Conservation (phyloP, 495 filamentous ascomycete species). For the Tuber indicum region DNA sequence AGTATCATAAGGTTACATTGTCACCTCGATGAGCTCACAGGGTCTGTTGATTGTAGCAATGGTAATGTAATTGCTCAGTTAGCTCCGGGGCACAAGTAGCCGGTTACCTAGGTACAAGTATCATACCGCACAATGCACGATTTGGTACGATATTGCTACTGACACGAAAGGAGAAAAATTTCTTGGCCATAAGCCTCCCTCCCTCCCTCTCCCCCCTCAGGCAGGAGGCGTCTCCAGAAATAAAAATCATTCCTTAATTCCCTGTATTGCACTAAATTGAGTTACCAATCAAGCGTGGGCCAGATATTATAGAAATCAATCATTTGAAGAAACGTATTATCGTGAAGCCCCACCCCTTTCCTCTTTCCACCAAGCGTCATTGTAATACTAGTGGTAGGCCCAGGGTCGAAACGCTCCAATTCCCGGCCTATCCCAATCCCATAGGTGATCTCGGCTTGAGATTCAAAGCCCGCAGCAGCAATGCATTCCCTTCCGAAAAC, state of each 20-base stretch:
- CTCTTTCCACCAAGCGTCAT: background rate
- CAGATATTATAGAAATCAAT: background rate
- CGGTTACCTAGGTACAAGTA: background rate
- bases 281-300: no score
- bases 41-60: background rate
- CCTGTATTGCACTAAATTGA: background rate
- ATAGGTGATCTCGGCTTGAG: conserved; percentile 65
- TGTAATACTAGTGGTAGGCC: background rate
- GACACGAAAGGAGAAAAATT: background rate
- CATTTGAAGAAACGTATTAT: background rate
- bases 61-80: background rate
- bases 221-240: background rate
- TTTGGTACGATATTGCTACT: background rate
- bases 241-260: background rate
- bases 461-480: conserved; percentile 62
- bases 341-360: background rate
- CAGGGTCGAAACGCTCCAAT: conserved; percentile 22
- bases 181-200: background rate
- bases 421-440: conserved; percentile 57
- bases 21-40: background rate
- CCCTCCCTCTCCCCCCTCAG: background rate
- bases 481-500: conserved; percentile 68
- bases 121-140: background rate
- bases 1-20: background rate
- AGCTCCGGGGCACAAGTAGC: background rate